These are phyloP conservation scores for Penicillium chermesinum DNA, from an alignment of 495 filamentous ascomycete species.

Conservation along the genomic window DNA sequence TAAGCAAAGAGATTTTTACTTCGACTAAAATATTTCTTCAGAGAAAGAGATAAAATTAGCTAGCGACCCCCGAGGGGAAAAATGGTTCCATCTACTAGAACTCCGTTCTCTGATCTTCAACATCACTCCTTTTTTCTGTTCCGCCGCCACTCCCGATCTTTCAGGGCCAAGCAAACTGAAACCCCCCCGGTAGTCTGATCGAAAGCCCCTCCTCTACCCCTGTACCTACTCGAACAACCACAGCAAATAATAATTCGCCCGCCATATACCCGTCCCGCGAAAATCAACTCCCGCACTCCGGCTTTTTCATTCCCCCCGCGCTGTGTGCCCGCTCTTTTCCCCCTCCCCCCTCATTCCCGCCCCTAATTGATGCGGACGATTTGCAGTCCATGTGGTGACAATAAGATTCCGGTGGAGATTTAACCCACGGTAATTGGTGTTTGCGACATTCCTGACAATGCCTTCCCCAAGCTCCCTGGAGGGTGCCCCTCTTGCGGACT, in stretches of 20 bases:
- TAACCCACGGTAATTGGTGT: slow-evolving; percentile 12
- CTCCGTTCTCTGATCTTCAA: neutral
- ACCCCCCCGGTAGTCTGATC: slow-evolving; percentile 23
- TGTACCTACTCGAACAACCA: slow-evolving; percentile 2
- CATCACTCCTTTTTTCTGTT: slow-evolving; percentile 7
- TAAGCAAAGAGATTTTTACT: slow-evolving; percentile 3
- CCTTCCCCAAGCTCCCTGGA: slow-evolving; percentile 28
- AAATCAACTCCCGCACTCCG: no score
- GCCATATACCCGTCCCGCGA: no score
- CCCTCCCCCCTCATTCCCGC: neutral
- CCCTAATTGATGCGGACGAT: slow-evolving; percentile 19
- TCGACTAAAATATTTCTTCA: neutral
- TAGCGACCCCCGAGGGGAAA: neutral
- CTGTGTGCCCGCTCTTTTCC: neutral
- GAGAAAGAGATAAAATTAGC: neutral
- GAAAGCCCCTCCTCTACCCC: slow-evolving; percentile 8
- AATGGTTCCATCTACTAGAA: neutral
- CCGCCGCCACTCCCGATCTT: neutral
- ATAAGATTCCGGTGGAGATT: slow-evolving; percentile 15
- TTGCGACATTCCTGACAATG: slow-evolving; percentile 20
- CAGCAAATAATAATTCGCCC: neutral
- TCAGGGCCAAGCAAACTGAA: neutral
- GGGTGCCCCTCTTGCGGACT: slow-evolving; percentile 86
- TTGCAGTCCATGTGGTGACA: slow-evolving; percentile 33
- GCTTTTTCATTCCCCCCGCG: slow-evolving; percentile 8